phyloP scores from a whole-genome alignment of 2,329 filamentous ascomycete species.

The Exophiala spinifera region DNA sequence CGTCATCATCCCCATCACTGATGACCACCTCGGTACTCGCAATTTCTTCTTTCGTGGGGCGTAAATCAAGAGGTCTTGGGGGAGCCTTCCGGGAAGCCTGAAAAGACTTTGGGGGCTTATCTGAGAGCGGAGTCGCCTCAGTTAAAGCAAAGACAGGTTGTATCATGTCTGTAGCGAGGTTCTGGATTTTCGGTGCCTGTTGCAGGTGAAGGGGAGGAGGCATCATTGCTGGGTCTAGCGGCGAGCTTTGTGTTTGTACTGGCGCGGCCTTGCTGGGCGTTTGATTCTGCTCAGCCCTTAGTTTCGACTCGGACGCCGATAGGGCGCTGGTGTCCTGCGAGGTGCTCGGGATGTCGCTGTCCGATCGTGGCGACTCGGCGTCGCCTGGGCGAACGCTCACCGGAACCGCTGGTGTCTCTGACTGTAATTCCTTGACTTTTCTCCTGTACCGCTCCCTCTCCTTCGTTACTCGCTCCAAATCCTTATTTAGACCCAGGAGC shows the following conservation, averaged over 20 bases:
- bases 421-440: slow-evolving; percentile 75
- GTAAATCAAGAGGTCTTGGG: slow-evolving; percentile 77
- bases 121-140: slow-evolving; percentile 43
- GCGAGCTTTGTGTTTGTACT: slow-evolving; percentile 13
- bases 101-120: slow-evolving; percentile 50
- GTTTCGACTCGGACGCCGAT: slow-evolving; percentile 3
- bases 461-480: slow-evolving; percentile 83
- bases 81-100: slow-evolving; percentile 73
- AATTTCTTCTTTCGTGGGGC: slow-evolving; percentile 37
- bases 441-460: slow-evolving; percentile 93
- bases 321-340: slow-evolving; percentile 2
- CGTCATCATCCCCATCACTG: slow-evolving; percentile 22
- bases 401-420: slow-evolving; percentile 40
- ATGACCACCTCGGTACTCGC: slow-evolving; percentile 9
- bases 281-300: slow-evolving; percentile 5
- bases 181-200: slow-evolving; percentile 14
- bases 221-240: slow-evolving; percentile 23
- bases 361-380: slow-evolving; percentile 25
- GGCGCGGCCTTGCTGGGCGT: slow-evolving; percentile 3
- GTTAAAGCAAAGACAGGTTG: slow-evolving; percentile 24
- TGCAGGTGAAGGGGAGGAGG: slow-evolving; percentile 24
- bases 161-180: slow-evolving; percentile 17
- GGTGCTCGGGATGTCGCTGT: slow-evolving; percentile 24
- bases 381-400: slow-evolving; percentile 30
- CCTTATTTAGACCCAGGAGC: slow-evolving; percentile 90